Evolutionary conservation across 2,329 filamentous ascomycete species (phyloP), one percentile per base, ranked within the genome.

Genomic region (Lasiodiplodia citricola): DNA sequence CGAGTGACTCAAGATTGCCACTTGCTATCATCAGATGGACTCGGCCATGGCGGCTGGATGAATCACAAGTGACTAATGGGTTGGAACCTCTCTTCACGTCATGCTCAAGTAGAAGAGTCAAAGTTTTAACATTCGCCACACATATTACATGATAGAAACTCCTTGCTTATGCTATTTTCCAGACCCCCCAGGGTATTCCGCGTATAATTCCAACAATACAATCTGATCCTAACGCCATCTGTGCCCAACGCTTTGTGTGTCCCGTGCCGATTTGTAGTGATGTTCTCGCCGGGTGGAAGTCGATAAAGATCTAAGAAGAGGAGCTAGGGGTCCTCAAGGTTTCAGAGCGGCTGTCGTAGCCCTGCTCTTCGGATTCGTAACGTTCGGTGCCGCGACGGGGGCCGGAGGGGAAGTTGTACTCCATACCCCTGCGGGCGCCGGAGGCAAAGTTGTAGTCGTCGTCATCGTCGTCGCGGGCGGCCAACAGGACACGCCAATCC

Each of bases 391-490:
- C 70, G 3, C 70, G 31, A 7, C 72, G 69, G 54, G 51, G 57
- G 56, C 70, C 71, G n/a, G 57, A 68, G 16, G 75, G 67, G 55
- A 80, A 80, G 67, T 79, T 80, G 70, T 80, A 68, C 67, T 71
- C 47, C 57, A 66, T 57, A 51, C 70, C 70, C 16, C 68, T 28
- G 21, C 72, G 70, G 50, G 51, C 38, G 52, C 70, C 71, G 18
- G 56, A 69, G 16, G 75, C 68, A 52, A 80, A 80, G 68, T 79
- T 80, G 70, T 80, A 80, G 54, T 79, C 76, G 63, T 80, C 78
- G 25, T 79, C 77, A 35, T 75, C 70, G 37, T 74, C 72, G 38
- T 78, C 73, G 67, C 75, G 72, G 21, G 78, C 77, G 54, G 73
- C 74, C 4, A 79, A 70, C 3, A 78, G 73, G 13, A 64, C 41